These are phyloP conservation scores for Ophiostoma sp. DNA, from an alignment of 2,329 filamentous ascomycete genomes.

Conservation along the genomic window DNA sequence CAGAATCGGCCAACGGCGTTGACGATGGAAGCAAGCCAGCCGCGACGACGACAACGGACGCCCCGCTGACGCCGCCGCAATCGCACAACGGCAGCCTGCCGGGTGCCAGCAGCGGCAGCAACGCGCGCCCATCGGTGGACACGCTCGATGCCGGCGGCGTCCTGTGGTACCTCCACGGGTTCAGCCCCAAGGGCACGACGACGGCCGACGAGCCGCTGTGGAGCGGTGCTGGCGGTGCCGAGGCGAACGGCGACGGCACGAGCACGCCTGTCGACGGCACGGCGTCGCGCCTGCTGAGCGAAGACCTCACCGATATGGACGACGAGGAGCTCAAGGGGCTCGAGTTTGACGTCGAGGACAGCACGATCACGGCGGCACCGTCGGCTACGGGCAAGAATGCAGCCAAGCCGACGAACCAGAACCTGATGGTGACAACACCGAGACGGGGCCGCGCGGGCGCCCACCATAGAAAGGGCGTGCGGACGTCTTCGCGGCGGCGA, in stretches of 20 bases:
- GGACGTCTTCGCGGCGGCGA: constrained; percentile 33
- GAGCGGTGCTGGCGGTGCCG: background rate
- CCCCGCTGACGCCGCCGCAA: constrained; percentile 61
- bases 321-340: constrained; percentile 80
- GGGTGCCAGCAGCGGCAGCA: background rate
- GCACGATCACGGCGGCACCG: constrained; percentile 37
- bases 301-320: constrained; percentile 85
- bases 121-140: constrained; percentile 41
- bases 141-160: constrained; percentile 68
- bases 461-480: constrained; percentile 32
- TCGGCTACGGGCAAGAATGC: background rate
- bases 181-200: constrained; percentile 74
- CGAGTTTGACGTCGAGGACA: constrained; percentile 48
- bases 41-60: background rate
- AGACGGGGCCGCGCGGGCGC: constrained; percentile 17
- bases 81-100: constrained; percentile 50
- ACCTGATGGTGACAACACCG: constrained; percentile 16
- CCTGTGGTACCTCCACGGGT: constrained; percentile 80
- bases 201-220: constrained; percentile 36
- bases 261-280: background rate
- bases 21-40: constrained; percentile 16
- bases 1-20: background rate
- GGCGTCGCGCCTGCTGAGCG: constrained; percentile 56
- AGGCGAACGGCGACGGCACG: background rate
- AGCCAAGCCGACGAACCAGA: constrained; percentile 2